These are phyloP conservation scores for Backusella westeae DNA, from an alignment of 192 early-diverging fungal species.

Conservation along the genomic window DNA sequence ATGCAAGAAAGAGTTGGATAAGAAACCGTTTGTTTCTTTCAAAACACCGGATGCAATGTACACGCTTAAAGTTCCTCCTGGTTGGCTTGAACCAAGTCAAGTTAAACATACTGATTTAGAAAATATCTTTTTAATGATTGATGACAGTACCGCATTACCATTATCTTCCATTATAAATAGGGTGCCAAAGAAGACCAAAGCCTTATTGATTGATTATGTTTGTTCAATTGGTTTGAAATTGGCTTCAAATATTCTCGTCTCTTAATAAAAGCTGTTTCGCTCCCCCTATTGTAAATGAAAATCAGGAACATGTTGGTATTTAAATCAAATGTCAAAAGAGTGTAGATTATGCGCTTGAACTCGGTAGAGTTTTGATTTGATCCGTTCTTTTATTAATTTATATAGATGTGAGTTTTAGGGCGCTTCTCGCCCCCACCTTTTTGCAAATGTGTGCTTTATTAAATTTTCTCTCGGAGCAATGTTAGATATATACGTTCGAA, in stretches of 20 bases:
- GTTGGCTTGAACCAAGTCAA: constrained; percentile 8
- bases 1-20: constrained; percentile 52
- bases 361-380: not conserved
- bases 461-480: too few species aligned
- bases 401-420: not conserved
- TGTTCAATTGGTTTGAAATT: constrained; percentile 5
- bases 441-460: too few species aligned
- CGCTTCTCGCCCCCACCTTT: too few species aligned
- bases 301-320: not conserved
- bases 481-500: too few species aligned
- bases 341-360: too few species aligned
- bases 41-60: constrained; percentile 9
- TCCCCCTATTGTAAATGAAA: not conserved
- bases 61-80: not conserved
- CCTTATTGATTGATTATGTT: not conserved
- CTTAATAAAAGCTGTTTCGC: not conserved
- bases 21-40: constrained; percentile 50
- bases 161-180: not conserved
- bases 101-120: not conserved
- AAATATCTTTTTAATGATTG: not conserved
- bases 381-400: not conserved
- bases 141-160: not conserved
- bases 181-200: not conserved
- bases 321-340: not conserved
- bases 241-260: not conserved